A percentile compares a stretch with the other conserved stretches of the same genome.
Evolutionary conservation across 257 asterid species (phyloP).

Genomic region (Solanum sparsipilum): DNA sequence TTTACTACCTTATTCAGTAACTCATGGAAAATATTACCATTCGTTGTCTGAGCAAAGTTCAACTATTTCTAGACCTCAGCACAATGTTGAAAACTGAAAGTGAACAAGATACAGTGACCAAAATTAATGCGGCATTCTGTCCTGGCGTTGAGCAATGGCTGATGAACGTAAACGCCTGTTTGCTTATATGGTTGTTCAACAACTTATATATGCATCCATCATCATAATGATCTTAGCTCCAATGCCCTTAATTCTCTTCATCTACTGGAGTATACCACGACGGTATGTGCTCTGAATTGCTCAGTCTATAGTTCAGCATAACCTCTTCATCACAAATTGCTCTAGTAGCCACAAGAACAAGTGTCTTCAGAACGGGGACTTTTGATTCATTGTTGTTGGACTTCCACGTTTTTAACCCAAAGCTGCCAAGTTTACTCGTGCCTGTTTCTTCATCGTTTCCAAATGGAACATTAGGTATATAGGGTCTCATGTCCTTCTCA

Average conservation of each 20-base stretch:
- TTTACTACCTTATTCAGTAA: background rate
- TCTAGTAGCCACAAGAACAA: constrained; percentile 67
- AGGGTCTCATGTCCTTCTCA: constrained; percentile 56
- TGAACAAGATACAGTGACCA: background rate
- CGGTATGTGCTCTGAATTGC: constrained; percentile 70
- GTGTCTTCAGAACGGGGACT: constrained; percentile 47
- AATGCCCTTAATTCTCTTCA: constrained; percentile 75
- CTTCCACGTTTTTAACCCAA: constrained; percentile 84
- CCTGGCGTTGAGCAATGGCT: background rate
- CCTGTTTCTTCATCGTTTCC: constrained; percentile 51
- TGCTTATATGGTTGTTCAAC: background rate
- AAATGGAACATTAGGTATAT: constrained; percentile 71
- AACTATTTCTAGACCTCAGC: background rate
- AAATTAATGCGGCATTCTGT: background rate
- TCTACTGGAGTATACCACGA: constrained; percentile 80
- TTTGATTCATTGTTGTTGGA: constrained; percentile 19
- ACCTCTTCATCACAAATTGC: constrained; percentile 68
- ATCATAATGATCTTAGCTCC: constrained; percentile 30
- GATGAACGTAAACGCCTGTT: background rate
- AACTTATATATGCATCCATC: background rate
- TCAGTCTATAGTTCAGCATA: constrained; percentile 74
- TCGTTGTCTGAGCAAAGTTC: background rate
- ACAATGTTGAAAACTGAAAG: background rate
- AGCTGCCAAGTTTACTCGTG: constrained; percentile 64
- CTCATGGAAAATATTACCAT: background rate